A percentile compares a stretch with the other conserved stretches of the same genome.
These are phyloP conservation scores for Sporobolomyces phaffii DNA, from an alignment of 768 basidiomycete species.

Conservation along the genomic window DNA sequence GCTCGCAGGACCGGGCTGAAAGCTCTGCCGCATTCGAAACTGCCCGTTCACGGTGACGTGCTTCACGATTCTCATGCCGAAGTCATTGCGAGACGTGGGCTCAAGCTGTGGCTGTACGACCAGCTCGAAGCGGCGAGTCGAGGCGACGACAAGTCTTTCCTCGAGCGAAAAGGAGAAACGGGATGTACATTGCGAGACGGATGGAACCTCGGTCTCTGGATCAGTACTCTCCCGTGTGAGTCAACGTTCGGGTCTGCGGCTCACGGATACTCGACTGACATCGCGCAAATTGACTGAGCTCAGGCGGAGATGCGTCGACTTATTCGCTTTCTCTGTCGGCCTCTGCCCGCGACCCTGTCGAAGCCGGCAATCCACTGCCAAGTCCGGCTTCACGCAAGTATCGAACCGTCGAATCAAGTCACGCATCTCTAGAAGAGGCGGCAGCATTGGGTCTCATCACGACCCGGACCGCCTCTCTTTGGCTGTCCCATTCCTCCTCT, in stretches of 20 bases:
- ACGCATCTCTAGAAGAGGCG: not conserved
- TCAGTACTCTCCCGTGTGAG: slow-evolving; percentile 64
- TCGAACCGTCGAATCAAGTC: not conserved
- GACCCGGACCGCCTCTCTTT: not conserved
- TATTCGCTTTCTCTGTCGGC: slow-evolving; percentile 24
- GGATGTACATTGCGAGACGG: slow-evolving; percentile 52
- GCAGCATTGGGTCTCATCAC: slow-evolving; percentile 14
- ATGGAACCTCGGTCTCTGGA: slow-evolving; percentile 62
- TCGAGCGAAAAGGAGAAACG: slow-evolving; percentile 48
- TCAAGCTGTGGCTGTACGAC: slow-evolving; percentile 70
- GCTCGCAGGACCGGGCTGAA: slow-evolving; percentile 65
- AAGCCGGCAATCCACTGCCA: too few species aligned
- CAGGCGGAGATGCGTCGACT: slow-evolving; percentile 43
- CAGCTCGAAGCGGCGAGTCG: slow-evolving; percentile 51
- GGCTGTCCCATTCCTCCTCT: too few species aligned
- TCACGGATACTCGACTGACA: slow-evolving; percentile 40
- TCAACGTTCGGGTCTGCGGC: not conserved
- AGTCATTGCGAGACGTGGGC: slow-evolving; percentile 74
- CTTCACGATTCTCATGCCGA: slow-evolving; percentile 90
- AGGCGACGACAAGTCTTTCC: slow-evolving; percentile 4
- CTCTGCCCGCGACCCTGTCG: too few species aligned
- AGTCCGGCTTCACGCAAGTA: too few species aligned
- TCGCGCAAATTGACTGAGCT: too few species aligned
- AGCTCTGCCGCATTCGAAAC: slow-evolving; percentile 61
- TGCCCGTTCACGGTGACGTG: slow-evolving; percentile 66